Evolutionary conservation across 208 protist species (phyloP).

Genomic region (Crithidia bombi): DNA sequence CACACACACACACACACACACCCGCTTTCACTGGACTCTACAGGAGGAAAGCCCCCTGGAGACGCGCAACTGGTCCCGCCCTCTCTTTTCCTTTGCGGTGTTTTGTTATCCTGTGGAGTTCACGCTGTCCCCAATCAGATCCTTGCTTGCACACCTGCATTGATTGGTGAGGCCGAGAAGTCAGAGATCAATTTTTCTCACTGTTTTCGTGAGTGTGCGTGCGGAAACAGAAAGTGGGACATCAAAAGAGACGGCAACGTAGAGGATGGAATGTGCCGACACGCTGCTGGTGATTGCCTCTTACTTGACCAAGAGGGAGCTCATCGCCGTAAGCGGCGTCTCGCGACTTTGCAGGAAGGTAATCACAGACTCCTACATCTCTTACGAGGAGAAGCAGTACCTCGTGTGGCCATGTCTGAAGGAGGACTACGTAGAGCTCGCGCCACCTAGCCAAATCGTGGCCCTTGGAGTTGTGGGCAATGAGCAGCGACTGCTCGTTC

Average conservation of each 20-base stretch:
- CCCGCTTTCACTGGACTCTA: too few species aligned
- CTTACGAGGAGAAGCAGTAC: slow-evolving; percentile 44
- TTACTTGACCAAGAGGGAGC: slow-evolving; percentile 51
- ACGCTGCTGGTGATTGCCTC: slow-evolving; percentile 54
- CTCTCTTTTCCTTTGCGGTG: too few species aligned
- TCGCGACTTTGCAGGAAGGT: slow-evolving; percentile 41
- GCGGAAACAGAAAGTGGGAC: background rate
- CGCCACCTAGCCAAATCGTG: slow-evolving; percentile 56
- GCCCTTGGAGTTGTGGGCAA: slow-evolving; percentile 44
- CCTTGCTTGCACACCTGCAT: too few species aligned
- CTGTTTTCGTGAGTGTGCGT: too few species aligned
- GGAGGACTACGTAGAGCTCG: slow-evolving; percentile 53
- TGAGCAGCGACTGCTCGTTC: slow-evolving; percentile 48
- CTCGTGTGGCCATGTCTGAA: slow-evolving; percentile 41
- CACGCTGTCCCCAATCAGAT: too few species aligned
- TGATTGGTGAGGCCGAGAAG: too few species aligned
- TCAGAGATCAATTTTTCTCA: too few species aligned
- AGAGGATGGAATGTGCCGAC: slow-evolving; percentile 59
- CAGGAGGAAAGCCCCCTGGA: too few species aligned
- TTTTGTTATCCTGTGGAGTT: too few species aligned
- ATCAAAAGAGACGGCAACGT: background rate
- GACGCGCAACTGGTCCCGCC: too few species aligned
- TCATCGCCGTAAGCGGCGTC: slow-evolving; percentile 51
- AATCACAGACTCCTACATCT: slow-evolving; percentile 34
- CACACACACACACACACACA: too few species aligned